Percentiles rank a stretch among this genome's conserved stretches.
Evolutionary conservation across 1,284 basidiomycete species (phyloP).

Genomic region (Ustilago loliicola): DNA sequence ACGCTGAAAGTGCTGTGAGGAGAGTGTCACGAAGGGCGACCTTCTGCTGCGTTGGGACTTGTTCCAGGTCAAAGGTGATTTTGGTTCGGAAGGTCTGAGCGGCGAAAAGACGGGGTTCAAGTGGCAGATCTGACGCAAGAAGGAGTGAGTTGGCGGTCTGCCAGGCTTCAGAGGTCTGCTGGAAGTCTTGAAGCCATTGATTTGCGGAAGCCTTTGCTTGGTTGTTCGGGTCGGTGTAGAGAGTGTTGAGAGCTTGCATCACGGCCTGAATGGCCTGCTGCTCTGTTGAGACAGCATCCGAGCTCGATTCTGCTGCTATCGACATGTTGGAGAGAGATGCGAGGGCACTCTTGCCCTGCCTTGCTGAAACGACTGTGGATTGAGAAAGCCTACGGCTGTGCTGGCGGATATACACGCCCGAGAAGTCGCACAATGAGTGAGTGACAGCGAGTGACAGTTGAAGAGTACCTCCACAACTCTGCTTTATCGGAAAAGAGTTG

Average conservation of each 20-base stretch:
- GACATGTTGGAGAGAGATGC: slow-evolving; percentile 17
- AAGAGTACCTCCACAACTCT: background rate
- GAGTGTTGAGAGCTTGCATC: slow-evolving; percentile 73
- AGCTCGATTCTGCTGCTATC: slow-evolving; percentile 27
- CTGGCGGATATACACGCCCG: background rate
- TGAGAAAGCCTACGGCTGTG: background rate
- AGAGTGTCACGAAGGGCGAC: slow-evolving; percentile 89
- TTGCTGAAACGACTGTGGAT: background rate
- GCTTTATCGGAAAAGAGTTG: background rate
- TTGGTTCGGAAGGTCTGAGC: slow-evolving; percentile 97
- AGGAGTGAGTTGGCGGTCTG: slow-evolving; percentile 91
- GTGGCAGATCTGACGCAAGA: slow-evolving; percentile 81
- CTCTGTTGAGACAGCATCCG: slow-evolving; percentile 16
- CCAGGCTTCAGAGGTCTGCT: slow-evolving; percentile 87
- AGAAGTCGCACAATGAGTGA: background rate
- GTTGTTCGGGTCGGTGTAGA: slow-evolving; percentile 81
- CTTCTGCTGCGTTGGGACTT: slow-evolving; percentile 82
- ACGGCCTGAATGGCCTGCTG: slow-evolving; percentile 65
- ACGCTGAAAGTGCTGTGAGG: slow-evolving; percentile 79
- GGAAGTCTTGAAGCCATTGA: slow-evolving; percentile 71
- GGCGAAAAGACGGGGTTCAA: slow-evolving; percentile 89
- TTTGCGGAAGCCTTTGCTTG: slow-evolving; percentile 79
- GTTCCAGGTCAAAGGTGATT: slow-evolving; percentile 92
- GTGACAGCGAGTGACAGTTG: background rate
- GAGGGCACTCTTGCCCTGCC: background rate